These are phyloP conservation scores for Claviceps monticola DNA, from an alignment of 2,329 filamentous ascomycete species.

Conservation along the genomic window DNA sequence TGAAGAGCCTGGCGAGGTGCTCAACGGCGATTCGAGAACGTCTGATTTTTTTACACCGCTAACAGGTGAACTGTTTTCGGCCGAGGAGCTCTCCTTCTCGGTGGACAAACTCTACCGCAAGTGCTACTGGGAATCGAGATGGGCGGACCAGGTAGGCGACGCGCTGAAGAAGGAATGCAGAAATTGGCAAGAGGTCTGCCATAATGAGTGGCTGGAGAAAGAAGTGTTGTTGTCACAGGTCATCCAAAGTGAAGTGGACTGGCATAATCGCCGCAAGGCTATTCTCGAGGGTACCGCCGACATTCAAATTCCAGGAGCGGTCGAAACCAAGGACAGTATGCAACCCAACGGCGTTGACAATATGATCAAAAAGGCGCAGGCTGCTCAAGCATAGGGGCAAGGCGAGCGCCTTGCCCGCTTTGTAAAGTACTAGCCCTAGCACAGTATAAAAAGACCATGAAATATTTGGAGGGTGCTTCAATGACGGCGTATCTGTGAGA, in stretches of 20 bases:
- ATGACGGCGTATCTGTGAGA: too few species aligned
- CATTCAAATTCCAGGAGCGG: slow-evolving; percentile 24
- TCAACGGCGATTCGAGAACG: slow-evolving; percentile 39
- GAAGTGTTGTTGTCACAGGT: slow-evolving; percentile 66
- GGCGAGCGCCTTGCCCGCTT: neutral
- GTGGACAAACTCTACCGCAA: slow-evolving; percentile 50
- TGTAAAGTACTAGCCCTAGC: neutral
- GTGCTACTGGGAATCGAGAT: slow-evolving; percentile 56
- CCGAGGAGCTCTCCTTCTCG: slow-evolving; percentile 48
- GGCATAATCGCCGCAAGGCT: slow-evolving; percentile 43
- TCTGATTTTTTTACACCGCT: slow-evolving; percentile 44
- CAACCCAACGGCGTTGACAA: slow-evolving; percentile 11
- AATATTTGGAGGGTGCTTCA: too few species aligned
- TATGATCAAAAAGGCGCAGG: slow-evolving; percentile 2
- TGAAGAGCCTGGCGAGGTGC: slow-evolving; percentile 38
- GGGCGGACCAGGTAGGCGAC: slow-evolving; percentile 56
- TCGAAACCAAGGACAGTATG: slow-evolving; percentile 16
- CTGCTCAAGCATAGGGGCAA: slow-evolving; percentile 1
- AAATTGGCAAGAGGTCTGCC: slow-evolving; percentile 50
- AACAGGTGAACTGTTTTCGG: slow-evolving; percentile 46
- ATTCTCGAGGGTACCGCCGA: slow-evolving; percentile 36
- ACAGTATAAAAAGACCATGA: too few species aligned
- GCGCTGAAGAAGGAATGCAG: slow-evolving; percentile 51
- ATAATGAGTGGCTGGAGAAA: slow-evolving; percentile 66
- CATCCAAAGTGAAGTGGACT: slow-evolving; percentile 51